Evolutionary conservation across 768 basidiomycete species (phyloP).

Genomic region (Tricholoma flavovirens): DNA sequence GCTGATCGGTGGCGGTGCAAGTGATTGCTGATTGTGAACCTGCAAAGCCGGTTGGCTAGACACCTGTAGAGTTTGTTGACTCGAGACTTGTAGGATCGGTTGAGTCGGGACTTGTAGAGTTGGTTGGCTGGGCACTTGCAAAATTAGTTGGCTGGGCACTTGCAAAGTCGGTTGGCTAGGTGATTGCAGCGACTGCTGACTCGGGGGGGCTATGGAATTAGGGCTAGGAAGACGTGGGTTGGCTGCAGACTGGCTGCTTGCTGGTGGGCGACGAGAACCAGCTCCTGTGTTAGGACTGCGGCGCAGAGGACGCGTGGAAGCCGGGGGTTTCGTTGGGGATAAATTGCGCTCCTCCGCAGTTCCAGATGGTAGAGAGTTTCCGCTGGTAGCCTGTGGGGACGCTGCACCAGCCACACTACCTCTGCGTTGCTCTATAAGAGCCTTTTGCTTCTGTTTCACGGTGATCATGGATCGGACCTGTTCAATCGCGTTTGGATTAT

Average conservation of each 20-base stretch:
- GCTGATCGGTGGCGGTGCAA: slow-evolving; percentile 69
- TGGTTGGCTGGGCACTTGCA: slow-evolving; percentile 18
- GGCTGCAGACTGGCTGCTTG: slow-evolving; percentile 13
- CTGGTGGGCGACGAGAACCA: slow-evolving; percentile 24
- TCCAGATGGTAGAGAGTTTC: slow-evolving; percentile 22
- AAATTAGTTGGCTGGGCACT: slow-evolving; percentile 16
- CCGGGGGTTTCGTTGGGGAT: slow-evolving; percentile 19
- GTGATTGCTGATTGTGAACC: slow-evolving; percentile 35
- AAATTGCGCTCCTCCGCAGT: slow-evolving; percentile 23
- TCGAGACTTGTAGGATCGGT: slow-evolving; percentile 21
- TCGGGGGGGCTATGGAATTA: slow-evolving; percentile 22
- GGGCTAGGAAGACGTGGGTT: slow-evolving; percentile 30
- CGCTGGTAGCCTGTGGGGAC: slow-evolving; percentile 23
- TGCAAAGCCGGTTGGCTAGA: no score
- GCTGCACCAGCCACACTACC: slow-evolving; percentile 46
- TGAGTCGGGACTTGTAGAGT: slow-evolving; percentile 19
- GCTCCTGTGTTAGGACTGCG: slow-evolving; percentile 32
- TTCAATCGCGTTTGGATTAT: slow-evolving; percentile 54
- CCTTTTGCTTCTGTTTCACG: slow-evolving; percentile 68
- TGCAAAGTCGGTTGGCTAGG: slow-evolving; percentile 21
- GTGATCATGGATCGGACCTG: slow-evolving; percentile 57
- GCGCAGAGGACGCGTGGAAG: slow-evolving; percentile 25
- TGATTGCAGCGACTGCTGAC: slow-evolving; percentile 22
- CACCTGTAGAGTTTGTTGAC: slow-evolving; percentile 19
- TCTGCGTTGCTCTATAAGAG: slow-evolving; percentile 63